Base-by-base conservation (phyloP, 2,329 filamentous ascomycete genomes). In the Clonostachys rosea region DNA sequence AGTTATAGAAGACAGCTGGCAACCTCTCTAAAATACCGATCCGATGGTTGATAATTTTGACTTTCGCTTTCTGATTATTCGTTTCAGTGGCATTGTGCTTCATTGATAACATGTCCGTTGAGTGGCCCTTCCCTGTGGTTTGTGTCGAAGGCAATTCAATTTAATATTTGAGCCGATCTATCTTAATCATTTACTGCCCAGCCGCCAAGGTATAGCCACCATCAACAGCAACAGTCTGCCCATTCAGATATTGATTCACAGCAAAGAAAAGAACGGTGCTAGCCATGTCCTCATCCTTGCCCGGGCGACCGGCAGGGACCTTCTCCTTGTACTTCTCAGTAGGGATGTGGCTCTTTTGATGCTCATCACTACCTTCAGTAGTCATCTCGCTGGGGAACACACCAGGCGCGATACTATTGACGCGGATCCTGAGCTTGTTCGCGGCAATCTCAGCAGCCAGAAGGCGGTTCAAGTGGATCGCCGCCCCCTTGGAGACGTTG, bases 371-470 rank as follows among this genome's bases (percentile, higher is more conserved):
- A 12, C 64, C 68, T 4, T 62, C 63, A 2, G 79, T 76, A 37
- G 83, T 84, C 86, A 88, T 89, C 76, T 88, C 86, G 58, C 83
- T 86, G 16, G 83, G 84, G 56, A 79, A 79, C 30, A 87, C 75
- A 34, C 86, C 86, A 0, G 87, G 87, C 0, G 87, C 87, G 50
- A 89, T 88, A 39, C 84, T 81, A 58, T 91, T 78, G 36, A 86
- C 76, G 54, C 90, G 87, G 39, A 79, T 73, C 61, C 81, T 84
- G 50, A 86, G 75, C 17, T 76, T 73, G 42, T 79, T 71, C 50
- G 67, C 68, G 1, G 78, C 75, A 6, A 87, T 60, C 62, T 87
- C 84, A 36, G 71, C 68, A 1, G 84, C 81, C 11, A 88, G 65
- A 59, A 87, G 83, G 47, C 82, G 71, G 34, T 74, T 83, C 47